A percentile compares a stretch with the other conserved stretches of the same genome.
These are phyloP conservation scores for Rhynchospora pubera DNA, from an alignment of 176 grass and related monocot species.

Conservation along the genomic window DNA sequence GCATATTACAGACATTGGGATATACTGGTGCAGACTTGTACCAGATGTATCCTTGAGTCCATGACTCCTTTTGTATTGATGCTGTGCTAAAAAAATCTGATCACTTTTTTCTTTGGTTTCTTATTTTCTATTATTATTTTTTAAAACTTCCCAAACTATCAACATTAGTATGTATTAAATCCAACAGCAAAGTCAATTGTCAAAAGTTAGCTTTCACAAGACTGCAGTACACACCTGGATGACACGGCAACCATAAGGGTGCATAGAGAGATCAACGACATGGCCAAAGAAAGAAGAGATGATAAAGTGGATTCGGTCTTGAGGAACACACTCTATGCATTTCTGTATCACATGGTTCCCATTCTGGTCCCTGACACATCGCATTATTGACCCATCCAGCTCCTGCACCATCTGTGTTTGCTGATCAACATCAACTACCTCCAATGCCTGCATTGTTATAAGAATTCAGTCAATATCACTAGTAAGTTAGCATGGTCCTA, in stretches of 20 bases:
- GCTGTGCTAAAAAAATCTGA: too few relatives aligned
- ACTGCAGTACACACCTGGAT: conserved; percentile 54
- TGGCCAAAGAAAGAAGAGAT: conserved; percentile 81
- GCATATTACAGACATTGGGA: not conserved
- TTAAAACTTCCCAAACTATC: not conserved
- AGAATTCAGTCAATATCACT: not conserved
- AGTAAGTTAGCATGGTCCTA: not conserved
- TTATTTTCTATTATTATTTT: too few relatives aligned
- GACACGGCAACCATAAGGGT: conserved; percentile 98
- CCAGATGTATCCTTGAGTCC: not conserved
- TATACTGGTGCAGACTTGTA: not conserved
- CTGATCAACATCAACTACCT: conserved; percentile 79
- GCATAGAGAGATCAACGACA: conserved; percentile 73
- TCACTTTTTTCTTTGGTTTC: too few relatives aligned
- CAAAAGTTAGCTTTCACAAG: not conserved
- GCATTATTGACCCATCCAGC: conserved; percentile 80
- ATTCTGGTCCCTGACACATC: conserved; percentile 92
- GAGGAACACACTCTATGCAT: conserved; percentile 91
- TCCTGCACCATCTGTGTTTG: conserved; percentile 83
- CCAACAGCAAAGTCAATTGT: not conserved
- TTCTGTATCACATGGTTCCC: conserved; percentile 98
- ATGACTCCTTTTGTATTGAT: too few relatives aligned
- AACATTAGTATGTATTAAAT: not conserved
- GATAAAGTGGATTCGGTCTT: conserved; percentile 69
- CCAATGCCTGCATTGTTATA: conserved; percentile 69